Percentiles rank a stretch among this genome's conserved stretches.
Evolutionary conservation across 345 rosid genomes (phyloP).

Genomic region (Camelina neglecta): DNA sequence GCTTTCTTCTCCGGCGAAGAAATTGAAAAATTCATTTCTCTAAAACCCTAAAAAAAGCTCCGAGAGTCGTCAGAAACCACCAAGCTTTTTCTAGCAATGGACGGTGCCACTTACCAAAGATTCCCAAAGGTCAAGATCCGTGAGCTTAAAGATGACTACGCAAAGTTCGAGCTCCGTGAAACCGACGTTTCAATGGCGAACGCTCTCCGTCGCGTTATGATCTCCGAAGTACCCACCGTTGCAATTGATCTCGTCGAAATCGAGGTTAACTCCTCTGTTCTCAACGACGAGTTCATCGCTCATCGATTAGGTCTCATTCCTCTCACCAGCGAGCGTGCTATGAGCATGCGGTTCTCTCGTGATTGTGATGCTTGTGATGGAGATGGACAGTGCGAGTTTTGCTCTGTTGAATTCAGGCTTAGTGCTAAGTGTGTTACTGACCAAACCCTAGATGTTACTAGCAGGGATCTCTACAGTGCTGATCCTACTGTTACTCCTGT

Average conservation of each 20-base stretch:
- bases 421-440: slow-evolving; percentile 77
- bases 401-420: slow-evolving; percentile 92
- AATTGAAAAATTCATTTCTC: not conserved
- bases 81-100: slow-evolving; percentile 49
- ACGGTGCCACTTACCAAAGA: slow-evolving; percentile 80
- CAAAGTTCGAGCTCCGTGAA: slow-evolving; percentile 92
- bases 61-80: slow-evolving; percentile 1
- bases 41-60: slow-evolving; percentile 20
- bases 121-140: slow-evolving; percentile 83
- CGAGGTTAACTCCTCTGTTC: slow-evolving; percentile 87
- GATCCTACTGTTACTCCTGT: slow-evolving; percentile 89
- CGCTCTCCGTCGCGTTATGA: slow-evolving; percentile 97
- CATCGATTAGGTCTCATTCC: slow-evolving; percentile 95
- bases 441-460: slow-evolving; percentile 90
- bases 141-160: slow-evolving; percentile 76
- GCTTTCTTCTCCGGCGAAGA: not conserved
- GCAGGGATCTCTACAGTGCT: slow-evolving; percentile 81
- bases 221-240: slow-evolving; percentile 93
- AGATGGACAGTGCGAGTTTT: slow-evolving; percentile 95
- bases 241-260: slow-evolving; percentile 97
- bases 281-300: slow-evolving; percentile 95
- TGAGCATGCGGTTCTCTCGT: slow-evolving; percentile 94
- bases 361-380: slow-evolving; percentile 98
- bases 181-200: slow-evolving; percentile 91
- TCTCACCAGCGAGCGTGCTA: slow-evolving; percentile 84